phyloP scores from a whole-genome alignment of 176 grass and related monocot species.

The Musa acuminata region DNA sequence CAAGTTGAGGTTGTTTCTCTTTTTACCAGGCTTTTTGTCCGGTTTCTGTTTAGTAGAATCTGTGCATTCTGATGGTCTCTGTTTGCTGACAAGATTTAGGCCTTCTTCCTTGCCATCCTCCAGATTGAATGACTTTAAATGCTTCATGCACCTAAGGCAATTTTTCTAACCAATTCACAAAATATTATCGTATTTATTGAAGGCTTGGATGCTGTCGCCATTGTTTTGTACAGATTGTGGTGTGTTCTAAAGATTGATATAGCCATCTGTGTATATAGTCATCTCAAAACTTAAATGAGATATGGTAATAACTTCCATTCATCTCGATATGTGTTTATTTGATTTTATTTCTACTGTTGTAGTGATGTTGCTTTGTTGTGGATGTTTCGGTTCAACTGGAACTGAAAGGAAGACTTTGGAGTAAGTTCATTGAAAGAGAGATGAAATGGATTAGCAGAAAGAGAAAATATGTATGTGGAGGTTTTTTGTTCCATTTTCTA shows the following conservation, averaged over 20 bases:
- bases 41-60: neutral
- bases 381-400: too few relatives aligned
- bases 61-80: conserved; percentile 1
- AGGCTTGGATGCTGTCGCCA: neutral
- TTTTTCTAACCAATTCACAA: neutral
- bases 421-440: too few relatives aligned
- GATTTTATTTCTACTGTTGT: too few relatives aligned
- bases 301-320: too few relatives aligned
- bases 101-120: neutral
- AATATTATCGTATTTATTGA: neutral
- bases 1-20: conserved; percentile 25
- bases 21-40: conserved; percentile 7
- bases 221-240: neutral
- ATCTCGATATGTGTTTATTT: too few relatives aligned
- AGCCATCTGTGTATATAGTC: too few relatives aligned
- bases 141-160: neutral
- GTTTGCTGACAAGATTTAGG: neutral
- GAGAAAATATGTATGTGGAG: too few relatives aligned
- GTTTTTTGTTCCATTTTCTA: too few relatives aligned
- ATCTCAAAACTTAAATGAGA: too few relatives aligned
- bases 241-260: neutral
- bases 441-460: too few relatives aligned
- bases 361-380: too few relatives aligned
- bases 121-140: neutral
- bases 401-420: too few relatives aligned